These are phyloP conservation scores for Plasmodium adleri DNA, from an alignment of 169 alveolate genomes.

Conservation along the genomic window DNA sequence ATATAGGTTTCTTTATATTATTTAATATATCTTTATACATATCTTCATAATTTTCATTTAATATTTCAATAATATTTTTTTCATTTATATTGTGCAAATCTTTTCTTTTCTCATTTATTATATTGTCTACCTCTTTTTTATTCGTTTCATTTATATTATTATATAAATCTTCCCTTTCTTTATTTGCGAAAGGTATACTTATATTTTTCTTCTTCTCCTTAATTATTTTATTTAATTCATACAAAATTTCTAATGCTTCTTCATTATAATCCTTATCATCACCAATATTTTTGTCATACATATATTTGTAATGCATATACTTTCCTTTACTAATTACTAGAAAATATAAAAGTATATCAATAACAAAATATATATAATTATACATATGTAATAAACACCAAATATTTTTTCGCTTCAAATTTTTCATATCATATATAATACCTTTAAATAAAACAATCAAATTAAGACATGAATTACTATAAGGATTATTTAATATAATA, in stretches of 20 bases:
- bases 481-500: constrained; percentile 69
- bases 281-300: constrained; percentile 20
- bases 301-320: constrained; percentile 53
- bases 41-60: constrained; percentile 62
- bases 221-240: constrained; percentile 49
- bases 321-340: constrained; percentile 76
- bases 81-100: constrained; percentile 44
- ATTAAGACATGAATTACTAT: constrained; percentile 63
- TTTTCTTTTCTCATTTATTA: constrained; percentile 12
- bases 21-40: constrained; percentile 53
- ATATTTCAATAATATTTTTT: constrained; percentile 56
- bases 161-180: constrained; percentile 13
- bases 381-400: constrained; percentile 64
- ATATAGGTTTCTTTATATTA: constrained; percentile 30
- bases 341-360: constrained; percentile 46
- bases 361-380: constrained; percentile 53
- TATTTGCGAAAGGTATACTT: not conserved
- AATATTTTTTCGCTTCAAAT: constrained; percentile 64
- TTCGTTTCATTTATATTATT: constrained; percentile 30
- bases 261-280: constrained; percentile 50
- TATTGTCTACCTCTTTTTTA: constrained; percentile 1
- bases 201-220: constrained; percentile 46
- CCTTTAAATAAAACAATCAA: constrained; percentile 74
- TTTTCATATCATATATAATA: constrained; percentile 69
- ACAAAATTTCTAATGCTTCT: constrained; percentile 53